phyloP scores from a whole-genome alignment of 768 basidiomycete genomes.

The Boletus insuetus region DNA sequence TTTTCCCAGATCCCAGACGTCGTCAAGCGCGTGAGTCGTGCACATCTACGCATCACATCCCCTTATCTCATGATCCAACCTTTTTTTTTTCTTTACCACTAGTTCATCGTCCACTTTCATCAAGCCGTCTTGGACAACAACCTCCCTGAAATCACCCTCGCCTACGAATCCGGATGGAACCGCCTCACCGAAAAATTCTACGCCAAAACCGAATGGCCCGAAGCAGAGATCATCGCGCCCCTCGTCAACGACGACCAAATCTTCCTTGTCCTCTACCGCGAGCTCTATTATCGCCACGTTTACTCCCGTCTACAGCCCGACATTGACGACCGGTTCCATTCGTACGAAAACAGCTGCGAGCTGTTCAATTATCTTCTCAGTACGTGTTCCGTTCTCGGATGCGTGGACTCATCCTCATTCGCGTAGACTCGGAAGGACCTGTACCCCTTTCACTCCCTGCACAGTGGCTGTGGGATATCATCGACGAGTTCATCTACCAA shows the following conservation, averaged over 20 bases:
- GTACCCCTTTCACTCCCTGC: conserved; percentile 92
- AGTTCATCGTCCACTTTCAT: conserved; percentile 96
- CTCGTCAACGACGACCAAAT: conserved; percentile 94
- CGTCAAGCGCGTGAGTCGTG: conserved; percentile 72
- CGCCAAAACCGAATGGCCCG: conserved; percentile 92
- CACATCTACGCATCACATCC: neutral
- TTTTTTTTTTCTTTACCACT: conserved; percentile 5
- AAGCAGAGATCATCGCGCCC: conserved; percentile 92
- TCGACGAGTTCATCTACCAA: conserved; percentile 98
- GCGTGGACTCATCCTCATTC: neutral
- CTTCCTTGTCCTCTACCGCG: conserved; percentile 95
- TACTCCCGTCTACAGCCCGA: conserved; percentile 94
- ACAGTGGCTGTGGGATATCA: conserved; percentile 98
- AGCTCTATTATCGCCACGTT: conserved; percentile 93
- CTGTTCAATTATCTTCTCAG: conserved; percentile 97
- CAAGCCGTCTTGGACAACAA: conserved; percentile 92
- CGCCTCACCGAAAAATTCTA: conserved; percentile 96
- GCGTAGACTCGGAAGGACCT: conserved; percentile 83
- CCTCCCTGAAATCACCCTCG: conserved; percentile 83
- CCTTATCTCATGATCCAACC: neutral
- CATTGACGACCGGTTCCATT: conserved; percentile 96
- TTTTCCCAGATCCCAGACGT: conserved; percentile 84
- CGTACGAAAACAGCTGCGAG: conserved; percentile 97
- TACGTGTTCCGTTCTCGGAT: conserved; percentile 24
- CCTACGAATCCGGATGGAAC: conserved; percentile 98